Conservation (phyloP, 805 yeast genomes). For the Metschnikowia cerradonensis region DNA sequence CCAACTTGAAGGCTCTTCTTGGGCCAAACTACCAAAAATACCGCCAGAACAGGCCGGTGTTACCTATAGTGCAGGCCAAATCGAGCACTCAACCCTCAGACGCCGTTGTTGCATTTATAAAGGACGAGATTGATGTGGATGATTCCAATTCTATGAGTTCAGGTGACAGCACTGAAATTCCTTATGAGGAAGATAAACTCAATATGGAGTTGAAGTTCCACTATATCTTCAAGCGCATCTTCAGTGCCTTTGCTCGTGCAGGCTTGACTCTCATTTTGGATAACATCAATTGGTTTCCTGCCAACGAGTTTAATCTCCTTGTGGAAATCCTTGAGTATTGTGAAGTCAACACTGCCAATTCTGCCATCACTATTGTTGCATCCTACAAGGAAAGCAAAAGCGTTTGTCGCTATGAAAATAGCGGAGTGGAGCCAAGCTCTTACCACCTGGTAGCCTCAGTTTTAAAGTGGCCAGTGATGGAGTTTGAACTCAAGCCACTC, state of each 20-base stretch:
- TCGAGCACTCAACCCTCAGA: slow-evolving; percentile 3
- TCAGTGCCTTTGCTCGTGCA: slow-evolving; percentile 36
- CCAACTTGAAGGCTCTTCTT: slow-evolving; percentile 40
- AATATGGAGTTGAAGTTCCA: slow-evolving; percentile 38
- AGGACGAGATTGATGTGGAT: slow-evolving; percentile 9
- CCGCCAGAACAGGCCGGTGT: not conserved
- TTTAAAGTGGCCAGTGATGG: slow-evolving; percentile 8
- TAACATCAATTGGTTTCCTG: slow-evolving; percentile 44
- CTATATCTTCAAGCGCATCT: slow-evolving; percentile 39
- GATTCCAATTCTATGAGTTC: slow-evolving; percentile 2
- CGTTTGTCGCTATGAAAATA: not conserved
- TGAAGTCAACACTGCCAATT: slow-evolving; percentile 1
- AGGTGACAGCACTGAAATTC: not conserved
- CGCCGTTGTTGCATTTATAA: not conserved
- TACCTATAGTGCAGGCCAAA: not conserved
- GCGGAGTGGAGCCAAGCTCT: not conserved
- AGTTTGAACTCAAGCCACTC: slow-evolving; percentile 12
- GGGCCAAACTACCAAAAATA: slow-evolving; percentile 37
- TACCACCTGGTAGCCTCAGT: slow-evolving; percentile 2
- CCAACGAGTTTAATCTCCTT: slow-evolving; percentile 26
- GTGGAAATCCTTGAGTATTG: slow-evolving; percentile 24
- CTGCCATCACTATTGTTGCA: slow-evolving; percentile 5
- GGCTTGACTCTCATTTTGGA: slow-evolving; percentile 46
- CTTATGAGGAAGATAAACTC: slow-evolving; percentile 19
- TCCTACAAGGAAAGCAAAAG: slow-evolving; percentile 2